Base-by-base conservation (phyloP, 192 early-diverging fungal species). In the Podila epigama region DNA sequence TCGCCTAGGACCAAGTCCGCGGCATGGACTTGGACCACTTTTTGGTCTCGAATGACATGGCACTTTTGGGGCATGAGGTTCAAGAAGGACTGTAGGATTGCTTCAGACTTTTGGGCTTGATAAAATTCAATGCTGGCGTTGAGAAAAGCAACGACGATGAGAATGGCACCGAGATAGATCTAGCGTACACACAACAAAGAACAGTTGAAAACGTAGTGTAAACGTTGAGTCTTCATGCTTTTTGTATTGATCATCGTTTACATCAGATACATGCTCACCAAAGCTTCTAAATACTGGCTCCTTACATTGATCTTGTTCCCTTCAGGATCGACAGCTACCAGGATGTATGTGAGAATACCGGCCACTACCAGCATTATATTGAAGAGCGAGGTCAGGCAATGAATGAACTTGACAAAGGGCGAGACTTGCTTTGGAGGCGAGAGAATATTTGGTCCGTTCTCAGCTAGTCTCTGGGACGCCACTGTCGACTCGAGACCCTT, bases 111-210 rank as follows among this genome's bases (percentile, higher is more conserved):
- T 80, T 92, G 93, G 60, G 87, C 79, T 82, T 98, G 97, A 63
- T 91, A 92, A 71, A 95, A 97, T 78, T 98, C 97, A 68, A 98
- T 94, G 33, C 70, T 77, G 1, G 97, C 93, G 70, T 98, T 98
- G 52, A 95, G 58, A 52, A 98, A 91, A 1, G 95, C 92, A n/a
- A 98, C 94, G 34, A 60, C 83, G 41, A 98, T 88, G 0, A 96
- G 85, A 70, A 98, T 95, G 22, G 89, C 91, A n/a, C 97, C 97
- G 48, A 96, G 89, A 68, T 97, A 97, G 10, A 85, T 85, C 92
- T 94, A 81, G 31, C 37, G 29, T 31, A 51, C 18, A 53, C 36
- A 58, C 8, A 42, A 60, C 9, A 35, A 41, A 51, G 22, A 2
- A 25, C 10, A 37, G 12, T 15, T 10, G 27, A 15, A 11, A 42